These are phyloP conservation scores for Coniosporium tulheliwenetii DNA, from an alignment of 2,329 filamentous ascomycete genomes.

Conservation along the genomic window DNA sequence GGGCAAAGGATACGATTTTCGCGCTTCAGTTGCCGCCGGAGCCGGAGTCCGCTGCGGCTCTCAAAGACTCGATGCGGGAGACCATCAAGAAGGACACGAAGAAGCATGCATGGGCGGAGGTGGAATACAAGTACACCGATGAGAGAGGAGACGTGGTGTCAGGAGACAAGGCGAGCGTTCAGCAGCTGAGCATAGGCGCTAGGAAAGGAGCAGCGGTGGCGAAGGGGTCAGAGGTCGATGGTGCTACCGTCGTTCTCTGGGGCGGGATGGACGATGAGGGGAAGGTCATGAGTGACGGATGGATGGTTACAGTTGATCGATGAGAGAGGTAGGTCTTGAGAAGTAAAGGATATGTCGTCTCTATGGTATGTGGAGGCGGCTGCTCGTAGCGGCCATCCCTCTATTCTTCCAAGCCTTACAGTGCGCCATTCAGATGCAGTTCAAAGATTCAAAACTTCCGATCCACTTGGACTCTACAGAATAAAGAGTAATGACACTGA, in stretches of 20 bases:
- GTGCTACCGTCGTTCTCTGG: slow-evolving; percentile 34
- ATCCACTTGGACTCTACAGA: too few relatives aligned
- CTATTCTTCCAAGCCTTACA: too few relatives aligned
- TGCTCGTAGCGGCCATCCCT: too few relatives aligned
- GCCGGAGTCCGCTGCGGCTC: slow-evolving; percentile 27
- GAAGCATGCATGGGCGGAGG: slow-evolving; percentile 34
- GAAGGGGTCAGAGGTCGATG: slow-evolving; percentile 28
- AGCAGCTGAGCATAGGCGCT: slow-evolving; percentile 21
- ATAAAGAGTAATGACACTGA: too few relatives aligned
- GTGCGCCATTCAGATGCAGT: too few relatives aligned
- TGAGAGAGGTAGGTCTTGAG: too few relatives aligned
- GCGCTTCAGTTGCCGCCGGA: slow-evolving; percentile 35
- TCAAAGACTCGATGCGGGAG: slow-evolving; percentile 34
- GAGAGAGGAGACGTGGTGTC: slow-evolving; percentile 25
- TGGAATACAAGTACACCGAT: slow-evolving; percentile 27
- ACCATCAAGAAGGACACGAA: slow-evolving; percentile 30
- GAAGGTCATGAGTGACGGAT: slow-evolving; percentile 22
- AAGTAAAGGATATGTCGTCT: too few relatives aligned
- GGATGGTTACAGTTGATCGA: slow-evolving; percentile 21
- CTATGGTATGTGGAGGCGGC: too few relatives aligned
- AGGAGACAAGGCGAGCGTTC: slow-evolving; percentile 4
- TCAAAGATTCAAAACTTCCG: too few relatives aligned
- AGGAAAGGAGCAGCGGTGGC: slow-evolving; percentile 22
- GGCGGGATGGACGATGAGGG: slow-evolving; percentile 32
- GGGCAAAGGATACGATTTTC: slow-evolving; percentile 30